These are phyloP conservation scores for Capillidium rhysosporum DNA, from an alignment of 371 early-diverging fungal species.

Conservation along the genomic window DNA sequence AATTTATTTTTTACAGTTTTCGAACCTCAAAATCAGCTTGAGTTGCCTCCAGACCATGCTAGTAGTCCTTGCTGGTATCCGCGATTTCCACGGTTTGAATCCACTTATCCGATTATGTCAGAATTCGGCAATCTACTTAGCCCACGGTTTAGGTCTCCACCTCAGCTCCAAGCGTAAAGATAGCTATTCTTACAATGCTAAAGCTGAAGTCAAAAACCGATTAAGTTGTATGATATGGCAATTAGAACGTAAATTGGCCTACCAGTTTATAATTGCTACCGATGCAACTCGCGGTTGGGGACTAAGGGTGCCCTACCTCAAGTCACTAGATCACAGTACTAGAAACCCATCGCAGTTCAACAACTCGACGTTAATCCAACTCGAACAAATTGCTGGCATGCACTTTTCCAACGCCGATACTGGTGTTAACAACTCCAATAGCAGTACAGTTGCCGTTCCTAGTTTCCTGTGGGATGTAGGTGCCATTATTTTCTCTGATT, in stretches of 20 bases:
- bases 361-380: not conserved
- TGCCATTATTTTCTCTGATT: not conserved
- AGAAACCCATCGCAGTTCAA: not conserved
- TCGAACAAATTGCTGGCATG: not conserved
- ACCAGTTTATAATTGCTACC: not conserved
- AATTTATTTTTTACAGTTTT: not conserved
- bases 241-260: not conserved
- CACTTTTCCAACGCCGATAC: not conserved
- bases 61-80: not conserved
- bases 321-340: not conserved
- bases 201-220: too few relatives aligned
- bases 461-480: constrained; percentile 1
- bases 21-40: not conserved
- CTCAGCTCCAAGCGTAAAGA: too few relatives aligned
- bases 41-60: not conserved
- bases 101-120: not conserved
- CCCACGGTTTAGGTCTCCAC: not conserved
- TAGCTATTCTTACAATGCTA: too few relatives aligned
- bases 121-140: not conserved
- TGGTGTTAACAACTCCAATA: too few relatives aligned
- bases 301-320: not conserved
- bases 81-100: not conserved
- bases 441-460: too few relatives aligned
- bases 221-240: not conserved
- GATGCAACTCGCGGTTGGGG: constrained; percentile 3